Evolutionary conservation across 257 asterid species (phyloP).

Genomic region (Schizonepeta tenuifolia): DNA sequence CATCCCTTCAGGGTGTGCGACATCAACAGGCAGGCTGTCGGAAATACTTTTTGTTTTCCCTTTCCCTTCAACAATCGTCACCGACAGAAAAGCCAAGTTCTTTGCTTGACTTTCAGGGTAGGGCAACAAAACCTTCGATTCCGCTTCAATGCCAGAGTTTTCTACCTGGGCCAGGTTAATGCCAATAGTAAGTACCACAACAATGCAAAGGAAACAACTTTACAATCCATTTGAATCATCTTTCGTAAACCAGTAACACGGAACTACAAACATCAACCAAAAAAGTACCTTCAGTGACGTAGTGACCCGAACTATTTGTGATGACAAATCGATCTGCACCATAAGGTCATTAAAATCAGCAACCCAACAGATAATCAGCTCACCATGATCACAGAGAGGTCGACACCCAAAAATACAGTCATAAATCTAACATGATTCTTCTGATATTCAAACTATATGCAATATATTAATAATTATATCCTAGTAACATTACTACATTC

Average conservation of each 20-base stretch:
- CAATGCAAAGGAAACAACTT: constrained; percentile 16
- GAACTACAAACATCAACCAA: constrained; percentile 18
- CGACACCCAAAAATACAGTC: background rate
- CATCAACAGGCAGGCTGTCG: constrained; percentile 50
- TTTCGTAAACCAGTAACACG: constrained; percentile 1
- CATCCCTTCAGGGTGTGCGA: constrained; percentile 59
- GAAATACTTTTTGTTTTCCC: constrained; percentile 69
- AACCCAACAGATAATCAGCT: constrained; percentile 1
- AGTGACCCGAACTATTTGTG: constrained; percentile 67
- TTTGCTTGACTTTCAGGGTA: constrained; percentile 71
- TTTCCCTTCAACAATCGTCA: constrained; percentile 58
- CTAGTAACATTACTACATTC: constrained; percentile 10
- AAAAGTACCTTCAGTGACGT: constrained; percentile 65
- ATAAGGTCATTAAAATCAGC: constrained; percentile 35
- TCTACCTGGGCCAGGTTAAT: constrained; percentile 54
- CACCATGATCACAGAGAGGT: background rate
- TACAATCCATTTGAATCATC: background rate
- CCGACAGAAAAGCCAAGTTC: constrained; percentile 65
- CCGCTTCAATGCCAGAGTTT: constrained; percentile 63
- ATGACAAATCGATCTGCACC: constrained; percentile 90
- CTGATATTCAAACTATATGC: constrained; percentile 12
- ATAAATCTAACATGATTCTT: constrained; percentile 20
- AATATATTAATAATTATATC: background rate
- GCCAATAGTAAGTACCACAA: constrained; percentile 16
- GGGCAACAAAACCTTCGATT: constrained; percentile 66